Percentiles rank a stretch among this genome's conserved stretches.
phyloP scores from a whole-genome alignment of 2,329 filamentous ascomycete species.

The Capronia coronata region DNA sequence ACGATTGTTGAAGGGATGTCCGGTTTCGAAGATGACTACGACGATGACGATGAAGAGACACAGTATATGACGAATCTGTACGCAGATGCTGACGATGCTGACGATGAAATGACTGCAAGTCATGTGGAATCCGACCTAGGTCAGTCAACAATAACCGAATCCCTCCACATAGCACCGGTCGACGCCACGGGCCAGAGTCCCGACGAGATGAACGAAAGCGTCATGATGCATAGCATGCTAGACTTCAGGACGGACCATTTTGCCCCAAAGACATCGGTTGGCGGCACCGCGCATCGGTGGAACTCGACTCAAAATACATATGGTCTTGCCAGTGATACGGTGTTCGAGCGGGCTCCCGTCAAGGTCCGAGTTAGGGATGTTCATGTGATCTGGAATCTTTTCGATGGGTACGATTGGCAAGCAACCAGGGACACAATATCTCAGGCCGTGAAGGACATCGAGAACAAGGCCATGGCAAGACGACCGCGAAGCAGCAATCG shows the following conservation, averaged over 20 bases:
- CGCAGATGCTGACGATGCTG: conserved; percentile 34
- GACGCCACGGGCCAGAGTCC: conserved; percentile 50
- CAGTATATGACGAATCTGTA: conserved; percentile 32
- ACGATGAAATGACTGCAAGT: conserved; percentile 30
- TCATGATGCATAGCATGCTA: conserved; percentile 40
- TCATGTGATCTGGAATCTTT: conserved; percentile 94
- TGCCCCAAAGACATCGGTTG: conserved; percentile 52
- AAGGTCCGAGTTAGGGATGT: conserved; percentile 75
- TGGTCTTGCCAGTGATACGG: conserved; percentile 55
- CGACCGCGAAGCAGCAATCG: conserved; percentile 54
- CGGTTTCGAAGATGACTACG: conserved; percentile 36
- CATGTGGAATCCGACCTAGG: conserved; percentile 35
- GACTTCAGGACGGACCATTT: conserved; percentile 76
- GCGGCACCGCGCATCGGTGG: conserved; percentile 70
- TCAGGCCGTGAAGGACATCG: conserved; percentile 81
- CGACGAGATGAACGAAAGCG: conserved; percentile 24
- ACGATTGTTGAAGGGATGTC: background rate
- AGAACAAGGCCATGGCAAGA: conserved; percentile 72
- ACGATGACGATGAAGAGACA: conserved; percentile 35
- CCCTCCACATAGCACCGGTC: conserved; percentile 40
- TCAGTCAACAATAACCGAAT: conserved; percentile 33
- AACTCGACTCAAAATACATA: conserved; percentile 71
- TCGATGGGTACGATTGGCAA: conserved; percentile 96
- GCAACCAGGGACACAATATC: conserved; percentile 78
- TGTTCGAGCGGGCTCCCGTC: conserved; percentile 62